A percentile compares a stretch with the other conserved stretches of the same genome.
Conservation (phyloP, 495 filamentous ascomycete genomes). For the Jackrogersella minutella region DNA sequence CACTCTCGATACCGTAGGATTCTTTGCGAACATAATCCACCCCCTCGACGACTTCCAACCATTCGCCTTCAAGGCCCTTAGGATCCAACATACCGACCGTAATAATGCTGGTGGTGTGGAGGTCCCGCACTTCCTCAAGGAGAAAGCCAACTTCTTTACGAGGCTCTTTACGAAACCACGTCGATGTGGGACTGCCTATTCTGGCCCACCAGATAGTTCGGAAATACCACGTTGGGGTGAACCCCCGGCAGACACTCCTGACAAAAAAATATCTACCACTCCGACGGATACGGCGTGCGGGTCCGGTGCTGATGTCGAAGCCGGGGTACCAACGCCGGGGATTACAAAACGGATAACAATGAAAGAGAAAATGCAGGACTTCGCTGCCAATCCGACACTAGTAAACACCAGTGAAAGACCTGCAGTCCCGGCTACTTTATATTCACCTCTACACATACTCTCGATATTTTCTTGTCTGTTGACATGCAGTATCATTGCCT, state of each 20-base stretch:
- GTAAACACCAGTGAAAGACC: constrained; percentile 45
- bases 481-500: constrained; percentile 55
- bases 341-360: constrained; percentile 44
- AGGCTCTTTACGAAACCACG: constrained; percentile 5
- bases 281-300: constrained; percentile 5
- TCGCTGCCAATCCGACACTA: constrained; percentile 48
- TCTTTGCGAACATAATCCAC: constrained; percentile 69
- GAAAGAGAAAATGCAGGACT: constrained; percentile 47
- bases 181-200: not conserved
- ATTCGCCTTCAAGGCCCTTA: constrained; percentile 56
- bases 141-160: not conserved
- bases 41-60: constrained; percentile 58
- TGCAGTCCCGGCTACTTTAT: constrained; percentile 55
- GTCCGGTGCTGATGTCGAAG: constrained; percentile 29
- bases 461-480: constrained; percentile 58
- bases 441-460: constrained; percentile 62
- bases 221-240: not conserved
- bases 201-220: not conserved
- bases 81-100: constrained; percentile 53
- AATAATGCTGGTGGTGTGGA: constrained; percentile 36
- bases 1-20: constrained; percentile 62
- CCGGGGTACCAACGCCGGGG: constrained; percentile 27
- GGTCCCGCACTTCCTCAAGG: constrained; percentile 2
- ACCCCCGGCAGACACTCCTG: constrained; percentile 10
- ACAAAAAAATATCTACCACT: not conserved